These are phyloP conservation scores for Circinella umbellata DNA, from an alignment of 371 early-diverging fungal species.

Conservation along the genomic window DNA sequence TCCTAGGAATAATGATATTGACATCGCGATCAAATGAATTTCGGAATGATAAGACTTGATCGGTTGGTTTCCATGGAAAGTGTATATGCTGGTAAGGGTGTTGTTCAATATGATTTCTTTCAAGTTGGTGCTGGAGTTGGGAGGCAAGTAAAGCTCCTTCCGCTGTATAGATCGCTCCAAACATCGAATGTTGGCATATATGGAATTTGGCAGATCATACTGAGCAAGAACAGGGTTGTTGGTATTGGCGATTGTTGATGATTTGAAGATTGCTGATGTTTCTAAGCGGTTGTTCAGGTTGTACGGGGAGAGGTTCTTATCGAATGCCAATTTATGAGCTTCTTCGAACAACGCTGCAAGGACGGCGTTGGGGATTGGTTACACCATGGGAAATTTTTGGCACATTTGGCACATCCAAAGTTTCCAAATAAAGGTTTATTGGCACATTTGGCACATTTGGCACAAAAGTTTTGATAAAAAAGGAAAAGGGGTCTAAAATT, in stretches of 20 bases:
- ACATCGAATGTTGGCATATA: constrained; percentile 4
- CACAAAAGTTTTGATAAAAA: too few species aligned
- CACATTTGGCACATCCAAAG: too few species aligned
- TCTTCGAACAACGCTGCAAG: neutral
- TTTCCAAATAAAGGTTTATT: too few species aligned
- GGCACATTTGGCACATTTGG: too few species aligned
- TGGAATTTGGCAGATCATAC: constrained; percentile 3
- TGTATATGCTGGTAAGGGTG: constrained; percentile 3
- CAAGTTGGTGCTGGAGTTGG: neutral
- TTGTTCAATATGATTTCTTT: neutral
- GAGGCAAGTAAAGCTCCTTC: constrained; percentile 1
- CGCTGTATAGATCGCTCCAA: constrained; percentile 3
- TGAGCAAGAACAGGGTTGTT: constrained; percentile 3
- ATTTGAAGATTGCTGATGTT: too few species aligned
- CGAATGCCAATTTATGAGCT: constrained; percentile 3
- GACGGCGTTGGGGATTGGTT: constrained; percentile 2
- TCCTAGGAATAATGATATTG: constrained; percentile 4
- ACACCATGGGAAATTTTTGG: too few species aligned
- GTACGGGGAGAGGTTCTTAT: neutral
- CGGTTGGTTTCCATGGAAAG: constrained; percentile 4
- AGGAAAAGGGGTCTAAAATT: too few species aligned
- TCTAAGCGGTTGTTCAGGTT: constrained; percentile 1
- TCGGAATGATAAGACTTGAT: constrained; percentile 6
- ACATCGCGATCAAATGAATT: constrained; percentile 4
- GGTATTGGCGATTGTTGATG: constrained; percentile 4